Conservation (phyloP, 2,329 filamentous ascomycete genomes). For the Colletotrichum zoysiae region DNA sequence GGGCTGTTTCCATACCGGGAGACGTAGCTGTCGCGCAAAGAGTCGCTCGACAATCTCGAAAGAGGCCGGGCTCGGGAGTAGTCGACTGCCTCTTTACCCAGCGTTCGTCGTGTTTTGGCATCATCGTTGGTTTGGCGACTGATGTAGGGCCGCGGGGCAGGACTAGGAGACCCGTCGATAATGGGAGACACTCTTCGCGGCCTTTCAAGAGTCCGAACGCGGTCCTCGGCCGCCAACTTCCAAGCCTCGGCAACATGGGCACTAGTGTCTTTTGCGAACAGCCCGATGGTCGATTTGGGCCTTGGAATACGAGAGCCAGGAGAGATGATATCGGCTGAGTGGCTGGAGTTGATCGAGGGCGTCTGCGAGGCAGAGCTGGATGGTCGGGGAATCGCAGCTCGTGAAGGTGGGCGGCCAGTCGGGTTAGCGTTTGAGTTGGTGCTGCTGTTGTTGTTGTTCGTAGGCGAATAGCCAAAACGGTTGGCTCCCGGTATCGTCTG, state of each 20-base stretch:
- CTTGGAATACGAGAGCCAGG: conserved; percentile 53
- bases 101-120: conserved; percentile 46
- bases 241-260: conserved; percentile 59
- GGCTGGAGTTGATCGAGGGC: conserved; percentile 37
- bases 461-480: conserved; percentile 41
- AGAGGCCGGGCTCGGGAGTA: conserved; percentile 45
- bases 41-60: conserved; percentile 43
- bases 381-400: conserved; percentile 44
- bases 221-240: conserved; percentile 50
- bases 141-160: conserved; percentile 62
- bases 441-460: conserved; percentile 15
- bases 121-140: conserved; percentile 51
- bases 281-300: conserved; percentile 44
- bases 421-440: neutral
- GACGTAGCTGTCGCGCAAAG: conserved; percentile 45
- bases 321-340: conserved; percentile 31
- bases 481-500: conserved; percentile 37
- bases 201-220: conserved; percentile 49
- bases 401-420: conserved; percentile 35
- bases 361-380: conserved; percentile 41
- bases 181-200: conserved; percentile 44
- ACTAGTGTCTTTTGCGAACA: conserved; percentile 45
- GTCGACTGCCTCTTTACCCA: conserved; percentile 50
- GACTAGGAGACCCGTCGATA: conserved; percentile 63
- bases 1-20: conserved; percentile 38